Evolutionary conservation across 1,284 basidiomycete species (phyloP).

Genomic region (Takashimella tepidaria): DNA sequence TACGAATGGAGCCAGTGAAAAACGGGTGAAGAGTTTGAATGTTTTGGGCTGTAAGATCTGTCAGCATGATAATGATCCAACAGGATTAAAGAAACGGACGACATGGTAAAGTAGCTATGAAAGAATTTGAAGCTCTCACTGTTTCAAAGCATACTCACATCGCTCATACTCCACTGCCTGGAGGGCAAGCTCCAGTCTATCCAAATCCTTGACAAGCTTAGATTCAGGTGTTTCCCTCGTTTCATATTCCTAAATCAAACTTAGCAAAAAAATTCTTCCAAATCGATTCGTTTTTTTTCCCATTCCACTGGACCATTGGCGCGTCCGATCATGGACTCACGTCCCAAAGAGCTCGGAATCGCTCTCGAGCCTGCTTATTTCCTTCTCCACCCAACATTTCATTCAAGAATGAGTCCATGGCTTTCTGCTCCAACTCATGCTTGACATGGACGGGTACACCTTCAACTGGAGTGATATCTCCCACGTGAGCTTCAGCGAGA

Average conservation of each 20-base stretch:
- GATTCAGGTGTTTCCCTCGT: slow-evolving; percentile 73
- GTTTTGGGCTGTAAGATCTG: slow-evolving; percentile 41
- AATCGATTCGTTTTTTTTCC: slow-evolving; percentile 59
- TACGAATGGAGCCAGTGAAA: slow-evolving; percentile 45
- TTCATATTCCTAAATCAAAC: slow-evolving; percentile 92
- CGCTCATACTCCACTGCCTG: slow-evolving; percentile 55
- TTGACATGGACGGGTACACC: slow-evolving; percentile 79
- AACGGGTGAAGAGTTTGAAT: slow-evolving; percentile 42
- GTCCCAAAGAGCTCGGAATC: slow-evolving; percentile 75
- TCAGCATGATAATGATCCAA: slow-evolving; percentile 1
- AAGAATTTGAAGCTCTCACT: neutral
- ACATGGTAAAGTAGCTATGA: neutral
- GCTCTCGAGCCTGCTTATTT: slow-evolving; percentile 61
- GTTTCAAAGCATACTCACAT: slow-evolving; percentile 43
- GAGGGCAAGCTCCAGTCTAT: slow-evolving; percentile 85
- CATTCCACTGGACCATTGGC: no score
- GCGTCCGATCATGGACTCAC: slow-evolving; percentile 49
- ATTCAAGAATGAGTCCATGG: slow-evolving; percentile 84
- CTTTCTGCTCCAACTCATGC: slow-evolving; percentile 60
- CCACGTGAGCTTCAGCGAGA: slow-evolving; percentile 93
- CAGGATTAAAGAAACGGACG: neutral
- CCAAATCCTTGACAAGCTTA: slow-evolving; percentile 88
- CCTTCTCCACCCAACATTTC: slow-evolving; percentile 75
- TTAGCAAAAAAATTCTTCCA: slow-evolving; percentile 68
- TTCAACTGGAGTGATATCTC: slow-evolving; percentile 88